These are phyloP conservation scores for Pseudogymnoascus sp. DNA, from an alignment of 2,329 filamentous ascomycete genomes.

Conservation along the genomic window DNA sequence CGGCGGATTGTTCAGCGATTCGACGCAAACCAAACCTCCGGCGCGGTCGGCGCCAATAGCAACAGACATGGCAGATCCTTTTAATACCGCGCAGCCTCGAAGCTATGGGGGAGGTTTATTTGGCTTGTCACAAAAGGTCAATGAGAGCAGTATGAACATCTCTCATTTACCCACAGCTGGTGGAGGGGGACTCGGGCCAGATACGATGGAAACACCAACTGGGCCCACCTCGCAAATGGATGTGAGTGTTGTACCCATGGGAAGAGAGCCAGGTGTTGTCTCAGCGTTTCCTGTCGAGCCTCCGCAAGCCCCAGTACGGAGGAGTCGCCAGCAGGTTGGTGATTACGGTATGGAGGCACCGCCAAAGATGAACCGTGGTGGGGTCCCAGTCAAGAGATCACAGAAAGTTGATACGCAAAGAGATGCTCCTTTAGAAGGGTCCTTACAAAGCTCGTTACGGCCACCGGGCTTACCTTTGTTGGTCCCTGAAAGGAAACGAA, in stretches of 20 bases:
- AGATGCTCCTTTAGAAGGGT: not conserved
- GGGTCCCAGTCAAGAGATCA: slow-evolving; percentile 25
- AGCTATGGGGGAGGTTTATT: slow-evolving; percentile 29
- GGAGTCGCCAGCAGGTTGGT: slow-evolving; percentile 28
- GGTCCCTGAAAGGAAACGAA: slow-evolving; percentile 71
- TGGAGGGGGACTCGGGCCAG: slow-evolving; percentile 36
- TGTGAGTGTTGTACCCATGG: slow-evolving; percentile 23
- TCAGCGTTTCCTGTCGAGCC: slow-evolving; percentile 35
- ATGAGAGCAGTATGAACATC: slow-evolving; percentile 32
- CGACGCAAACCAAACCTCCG: slow-evolving; percentile 24
- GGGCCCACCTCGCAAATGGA: slow-evolving; percentile 40
- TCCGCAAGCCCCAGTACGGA: slow-evolving; percentile 42
- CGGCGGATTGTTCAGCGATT: slow-evolving; percentile 25
- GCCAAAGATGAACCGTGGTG: slow-evolving; percentile 31
- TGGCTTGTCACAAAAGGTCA: slow-evolving; percentile 30
- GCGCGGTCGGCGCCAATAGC: slow-evolving; percentile 22
- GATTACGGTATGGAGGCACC: slow-evolving; percentile 30
- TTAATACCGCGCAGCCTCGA: slow-evolving; percentile 27
- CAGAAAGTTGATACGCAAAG: slow-evolving; percentile 15
- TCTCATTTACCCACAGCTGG: slow-evolving; percentile 30
- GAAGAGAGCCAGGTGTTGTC: slow-evolving; percentile 26
- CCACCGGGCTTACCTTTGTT: slow-evolving; percentile 19
- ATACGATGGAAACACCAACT: slow-evolving; percentile 60
- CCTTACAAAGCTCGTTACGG: slow-evolving; percentile 9
- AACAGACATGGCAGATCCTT: slow-evolving; percentile 30